Base-by-base conservation (phyloP, 176 grass and related monocot species). In the Thalia dealbata region DNA sequence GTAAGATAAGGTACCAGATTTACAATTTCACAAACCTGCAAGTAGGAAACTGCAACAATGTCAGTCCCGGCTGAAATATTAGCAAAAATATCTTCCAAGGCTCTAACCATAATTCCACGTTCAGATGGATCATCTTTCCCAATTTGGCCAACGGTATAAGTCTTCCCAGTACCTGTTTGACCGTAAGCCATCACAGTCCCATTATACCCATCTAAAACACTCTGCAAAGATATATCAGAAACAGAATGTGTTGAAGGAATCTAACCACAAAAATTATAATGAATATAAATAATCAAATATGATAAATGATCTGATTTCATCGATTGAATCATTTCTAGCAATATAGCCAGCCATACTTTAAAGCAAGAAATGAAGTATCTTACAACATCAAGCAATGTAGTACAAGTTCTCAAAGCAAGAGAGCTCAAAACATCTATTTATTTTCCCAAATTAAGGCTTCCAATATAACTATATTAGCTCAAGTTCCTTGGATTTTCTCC, bases 151-250 rank as follows among this genome's bases (percentile, higher is more conserved):
- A 97, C 87, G 62, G 93, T 97, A 81, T 97, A 97, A 69, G 93
- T 97, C 83, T 97, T 97, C 14, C 93, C 93, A 2, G 89, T 92
- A 83, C 93, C 93, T 89, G 93, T 97, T 85, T 97, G 93, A 66
- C 93, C 93, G 81, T 97, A 97, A 82, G 89, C 89, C 93, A 97
- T 97, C 79, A 97, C 85, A 63, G 93, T 97, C 78, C 93, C 93
- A 76, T 97, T 97, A 77, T 97, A 97, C 63, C 93, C 93, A 80
- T 92, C 89, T 82, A 97, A 84, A 29, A 97, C 87, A 88, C 89
- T 92, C 93, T 97, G 81, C 84, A 89, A 91, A 82, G 73, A 24
- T 83, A 82, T 61, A 50, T 61, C 14, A 79, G 48, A 61, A 61
- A 50, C 24, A 71, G 16, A 15, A 48, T 68, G 26, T 24, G 43